Evolutionary conservation across 2,329 filamentous ascomycete species (phyloP), one percentile per base, ranked within the genome.

Genomic region (Nannizziopsis barbatae): DNA sequence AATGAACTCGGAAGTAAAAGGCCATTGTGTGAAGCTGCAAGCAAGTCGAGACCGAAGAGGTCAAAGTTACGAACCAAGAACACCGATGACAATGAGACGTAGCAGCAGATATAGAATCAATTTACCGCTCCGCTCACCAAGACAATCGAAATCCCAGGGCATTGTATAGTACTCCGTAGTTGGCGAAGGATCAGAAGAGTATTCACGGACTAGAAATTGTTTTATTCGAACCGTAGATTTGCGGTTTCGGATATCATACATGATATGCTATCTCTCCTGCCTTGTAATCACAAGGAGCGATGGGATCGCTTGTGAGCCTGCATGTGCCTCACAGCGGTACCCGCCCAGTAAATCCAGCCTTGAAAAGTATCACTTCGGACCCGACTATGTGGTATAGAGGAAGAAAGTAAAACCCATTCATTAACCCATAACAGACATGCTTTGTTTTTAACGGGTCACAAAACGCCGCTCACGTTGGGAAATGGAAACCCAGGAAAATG

Each of bases 1-100:
- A 56, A 56, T 44, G 53, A 56, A 11, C 53, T 50, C 57, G 69
- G 73, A 67, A 77, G 78, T 4, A 71, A 71, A 59, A 76, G 76
- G 61, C 69, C 74, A 63, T 68, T 95, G 57, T 95, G 89, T 68
- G 77, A 79, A 58, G 66, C 71, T 56, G 89, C 87, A 37, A 72
- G 78, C 61, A 79, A 83, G 64, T 75, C 76, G 57, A 69, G 81
- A 56, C 83, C 82, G n/a, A 73, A 70, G 52, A 65, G 69, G 57
- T 50, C 45, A 55, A 63, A 62, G 56, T 59, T 63, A 50, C 60
- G 67, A 52, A 44, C 45, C 39, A 47, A 52, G 36, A 65, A 66
- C 55, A n/a, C n/a, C n/a, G 63, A 47, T 20, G 30, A 46, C 22
- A 27, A 36, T 1, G 17, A 8, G n/a, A 42, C 33, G 17, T 27